Evolutionary conservation across 1,139 yeast genomes (phyloP).

Genomic region (Candida frijolesensis): DNA sequence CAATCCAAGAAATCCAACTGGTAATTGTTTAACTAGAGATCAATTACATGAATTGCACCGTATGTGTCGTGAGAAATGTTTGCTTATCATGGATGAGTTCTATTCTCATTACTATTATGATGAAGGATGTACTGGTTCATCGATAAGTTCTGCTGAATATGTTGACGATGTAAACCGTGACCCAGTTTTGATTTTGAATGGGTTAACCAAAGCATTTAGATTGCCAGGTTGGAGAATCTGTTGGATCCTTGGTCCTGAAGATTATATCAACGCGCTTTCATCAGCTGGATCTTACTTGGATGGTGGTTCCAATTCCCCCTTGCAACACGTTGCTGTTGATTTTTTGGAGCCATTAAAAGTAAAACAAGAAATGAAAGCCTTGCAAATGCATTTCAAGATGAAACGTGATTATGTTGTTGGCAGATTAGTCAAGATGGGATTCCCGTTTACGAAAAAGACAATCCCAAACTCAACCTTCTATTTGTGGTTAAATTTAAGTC

Average conservation of each 20-base stretch:
- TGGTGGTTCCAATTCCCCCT: slow-evolving; percentile 68
- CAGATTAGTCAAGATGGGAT: slow-evolving; percentile 59
- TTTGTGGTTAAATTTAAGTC: slow-evolving; percentile 62
- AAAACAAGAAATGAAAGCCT: slow-evolving; percentile 57
- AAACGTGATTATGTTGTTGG: slow-evolving; percentile 62
- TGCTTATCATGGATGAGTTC: slow-evolving; percentile 69
- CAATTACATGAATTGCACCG: slow-evolving; percentile 57
- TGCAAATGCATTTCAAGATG: slow-evolving; percentile 61
- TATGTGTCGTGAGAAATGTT: slow-evolving; percentile 58
- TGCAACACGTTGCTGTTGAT: slow-evolving; percentile 64
- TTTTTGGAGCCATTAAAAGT: slow-evolving; percentile 58
- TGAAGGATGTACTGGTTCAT: slow-evolving; percentile 58
- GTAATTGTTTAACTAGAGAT: slow-evolving; percentile 54
- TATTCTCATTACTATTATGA: slow-evolving; percentile 66
- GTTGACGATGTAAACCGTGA: slow-evolving; percentile 62
- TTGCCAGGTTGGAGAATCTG: slow-evolving; percentile 74
- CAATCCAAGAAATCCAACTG: slow-evolving; percentile 71
- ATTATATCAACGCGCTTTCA: slow-evolving; percentile 57
- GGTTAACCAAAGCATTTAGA: slow-evolving; percentile 66
- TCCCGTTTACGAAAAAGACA: slow-evolving; percentile 45
- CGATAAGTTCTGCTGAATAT: slow-evolving; percentile 56
- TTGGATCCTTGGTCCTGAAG: slow-evolving; percentile 71
- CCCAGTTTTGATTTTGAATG: slow-evolving; percentile 65
- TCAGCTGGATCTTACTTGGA: slow-evolving; percentile 68
- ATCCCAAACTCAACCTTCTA: slow-evolving; percentile 67